Base-by-base conservation (phyloP, 352 stramenopile species). In the Pythium apleroticum region DNA sequence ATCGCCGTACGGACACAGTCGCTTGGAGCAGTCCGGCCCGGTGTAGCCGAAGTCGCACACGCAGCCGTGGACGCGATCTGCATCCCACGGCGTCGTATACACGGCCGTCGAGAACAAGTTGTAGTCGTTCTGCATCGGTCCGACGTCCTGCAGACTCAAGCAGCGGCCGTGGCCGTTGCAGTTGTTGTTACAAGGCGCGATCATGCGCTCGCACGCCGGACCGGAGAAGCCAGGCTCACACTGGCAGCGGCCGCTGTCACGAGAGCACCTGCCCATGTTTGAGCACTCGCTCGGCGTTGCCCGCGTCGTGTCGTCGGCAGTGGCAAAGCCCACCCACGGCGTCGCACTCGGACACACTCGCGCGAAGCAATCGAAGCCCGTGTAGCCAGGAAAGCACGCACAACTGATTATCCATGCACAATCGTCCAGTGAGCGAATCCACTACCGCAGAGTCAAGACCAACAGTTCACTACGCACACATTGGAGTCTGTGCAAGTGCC, bases 121-220 rank as follows among this genome's bases (percentile, higher is more conserved):
- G 67, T 71, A 75, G 68, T 91, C 81, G 63, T 91, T 90, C 45
- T 66, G 69, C 59, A 76, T 71, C 11, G 74, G 61, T 0, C 66
- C 86, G 27, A 76, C 71, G n/a, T 75, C 59, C 17, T 67, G 64
- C 75, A 97, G 93, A 56, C 76, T 93, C 62, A 88, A 64, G 64
- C 95, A 98, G 43, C 84, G 80, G 10, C 95, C 95, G 61, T 98
- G 93, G 53, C 84, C 89, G 45, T 79, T 96, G 75, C 95, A 98
- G 7, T 84, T 79, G 50, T 79, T 86, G 0, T 80, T 86, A 64
- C 93, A 98, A 1, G 78, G n/a, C n/a, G 69, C 63, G 17, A 88
- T 53, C 24, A 81, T 58, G 1, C 75, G 73, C 37, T 91, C 72
- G 68, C 89, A 96, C 1, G 88, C 85, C 37, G 67, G 63, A 1